These are phyloP conservation scores for Camellia lanceoleosa DNA, from an alignment of 148 eudicot species.

Conservation along the genomic window DNA sequence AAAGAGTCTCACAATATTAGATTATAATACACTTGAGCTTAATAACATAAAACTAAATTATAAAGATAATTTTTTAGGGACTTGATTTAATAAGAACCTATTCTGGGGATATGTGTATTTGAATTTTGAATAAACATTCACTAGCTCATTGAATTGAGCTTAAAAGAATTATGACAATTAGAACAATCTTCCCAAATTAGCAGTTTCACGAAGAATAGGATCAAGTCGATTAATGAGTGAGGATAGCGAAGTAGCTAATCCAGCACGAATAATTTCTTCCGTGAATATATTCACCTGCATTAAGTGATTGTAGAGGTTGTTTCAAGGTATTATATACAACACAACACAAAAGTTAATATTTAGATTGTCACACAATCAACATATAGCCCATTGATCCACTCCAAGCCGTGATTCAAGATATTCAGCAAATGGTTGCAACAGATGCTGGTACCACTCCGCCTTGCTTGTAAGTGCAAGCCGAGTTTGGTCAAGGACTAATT, in stretches of 20 bases:
- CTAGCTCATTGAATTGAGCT: no score
- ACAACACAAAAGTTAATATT: no score
- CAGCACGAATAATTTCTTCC: slow-evolving; percentile 89
- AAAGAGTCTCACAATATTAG: no score
- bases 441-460: slow-evolving; percentile 73
- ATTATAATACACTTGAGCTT: no score
- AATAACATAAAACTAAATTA: no score
- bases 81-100: no score
- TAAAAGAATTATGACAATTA: no score
- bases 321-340: not conserved
- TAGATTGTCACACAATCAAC: slow-evolving; percentile 19
- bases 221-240: slow-evolving; percentile 85
- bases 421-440: slow-evolving; percentile 92
- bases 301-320: slow-evolving; percentile 8
- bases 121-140: no score
- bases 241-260: slow-evolving; percentile 90
- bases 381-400: slow-evolving; percentile 28
- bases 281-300: slow-evolving; percentile 82
- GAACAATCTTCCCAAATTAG: no score
- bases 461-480: slow-evolving; percentile 82
- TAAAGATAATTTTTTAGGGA: no score
- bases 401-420: slow-evolving; percentile 84
- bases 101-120: no score
- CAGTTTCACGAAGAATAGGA: slow-evolving; percentile 15
- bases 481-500: slow-evolving; percentile 89